Evolutionary conservation across 2,329 filamentous ascomycete genomes (phyloP).

Genomic region (Emmonsiellopsis sp.): DNA sequence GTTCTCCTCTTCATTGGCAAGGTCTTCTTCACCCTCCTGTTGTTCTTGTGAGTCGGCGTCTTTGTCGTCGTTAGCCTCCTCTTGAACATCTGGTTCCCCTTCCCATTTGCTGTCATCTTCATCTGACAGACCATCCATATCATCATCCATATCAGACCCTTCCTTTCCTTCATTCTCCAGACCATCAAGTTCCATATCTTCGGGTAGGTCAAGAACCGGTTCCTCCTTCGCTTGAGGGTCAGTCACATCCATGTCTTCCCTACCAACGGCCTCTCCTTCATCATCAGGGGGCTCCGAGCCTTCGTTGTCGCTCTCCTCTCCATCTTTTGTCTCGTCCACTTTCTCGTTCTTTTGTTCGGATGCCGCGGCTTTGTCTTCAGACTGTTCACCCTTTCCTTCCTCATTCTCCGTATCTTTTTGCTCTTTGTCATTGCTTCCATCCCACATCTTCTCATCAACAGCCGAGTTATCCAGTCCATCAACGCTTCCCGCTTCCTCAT

Average conservation of each 20-base stretch:
- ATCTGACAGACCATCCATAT: constrained; percentile 40
- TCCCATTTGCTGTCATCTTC: constrained; percentile 27
- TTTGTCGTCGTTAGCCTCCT: constrained; percentile 23
- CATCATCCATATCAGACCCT: constrained; percentile 42
- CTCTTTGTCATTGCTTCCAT: constrained; percentile 62
- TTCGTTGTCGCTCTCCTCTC: constrained; percentile 48
- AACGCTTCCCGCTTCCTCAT: constrained; percentile 83
- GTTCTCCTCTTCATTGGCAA: constrained; percentile 32
- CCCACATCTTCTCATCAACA: constrained; percentile 98
- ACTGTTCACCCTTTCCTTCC: constrained; percentile 41
- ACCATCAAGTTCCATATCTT: constrained; percentile 76
- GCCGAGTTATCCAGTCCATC: constrained; percentile 82
- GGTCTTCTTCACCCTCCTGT: constrained; percentile 30
- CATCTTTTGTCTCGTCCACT: constrained; percentile 44
- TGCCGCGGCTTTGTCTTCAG: constrained; percentile 52
- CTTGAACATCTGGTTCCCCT: constrained; percentile 21
- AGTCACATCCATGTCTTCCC: constrained; percentile 54
- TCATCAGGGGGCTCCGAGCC: constrained; percentile 41
- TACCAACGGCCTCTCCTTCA: constrained; percentile 52
- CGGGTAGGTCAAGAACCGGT: constrained; percentile 71
- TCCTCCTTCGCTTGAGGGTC: constrained; percentile 74
- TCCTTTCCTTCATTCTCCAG: constrained; percentile 46
- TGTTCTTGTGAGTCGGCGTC: constrained; percentile 28
- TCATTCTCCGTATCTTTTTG: constrained; percentile 67
- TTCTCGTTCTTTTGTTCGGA: constrained; percentile 48